Conservation (phyloP, 2,329 filamentous ascomycete genomes). For the Metarhizium robertsii region DNA sequence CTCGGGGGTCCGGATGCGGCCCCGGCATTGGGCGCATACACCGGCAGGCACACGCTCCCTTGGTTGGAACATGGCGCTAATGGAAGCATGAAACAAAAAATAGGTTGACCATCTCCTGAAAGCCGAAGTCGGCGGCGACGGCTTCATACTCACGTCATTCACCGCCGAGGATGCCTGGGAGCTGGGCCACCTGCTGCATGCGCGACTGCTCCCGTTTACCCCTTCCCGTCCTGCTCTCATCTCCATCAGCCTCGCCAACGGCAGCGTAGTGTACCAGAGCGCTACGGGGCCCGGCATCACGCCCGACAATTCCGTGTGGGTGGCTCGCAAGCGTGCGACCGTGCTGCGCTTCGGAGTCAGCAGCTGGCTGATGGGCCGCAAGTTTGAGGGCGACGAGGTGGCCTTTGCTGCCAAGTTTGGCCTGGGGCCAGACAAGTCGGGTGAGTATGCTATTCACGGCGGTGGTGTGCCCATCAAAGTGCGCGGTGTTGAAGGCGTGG, state of each 20-base stretch:
- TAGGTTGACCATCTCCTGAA: slow-evolving; percentile 17
- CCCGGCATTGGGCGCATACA: too few species aligned
- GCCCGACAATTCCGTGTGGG: slow-evolving; percentile 66
- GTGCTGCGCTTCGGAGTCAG: slow-evolving; percentile 62
- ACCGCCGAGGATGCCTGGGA: slow-evolving; percentile 55
- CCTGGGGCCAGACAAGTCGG: slow-evolving; percentile 42
- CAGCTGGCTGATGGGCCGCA: slow-evolving; percentile 63
- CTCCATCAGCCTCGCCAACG: slow-evolving; percentile 53
- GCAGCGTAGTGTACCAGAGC: slow-evolving; percentile 56
- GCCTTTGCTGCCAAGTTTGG: slow-evolving; percentile 57
- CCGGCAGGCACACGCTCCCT: too few species aligned
- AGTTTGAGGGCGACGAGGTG: slow-evolving; percentile 54
- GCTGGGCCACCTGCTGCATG: slow-evolving; percentile 55
- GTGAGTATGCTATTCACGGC: slow-evolving; percentile 67
- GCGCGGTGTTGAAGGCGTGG: slow-evolving; percentile 62
- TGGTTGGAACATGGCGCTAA: not conserved
- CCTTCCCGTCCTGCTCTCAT: slow-evolving; percentile 41
- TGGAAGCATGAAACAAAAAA: not conserved
- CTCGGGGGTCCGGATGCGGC: not conserved
- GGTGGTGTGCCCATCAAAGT: slow-evolving; percentile 68
- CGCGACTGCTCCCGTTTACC: slow-evolving; percentile 46
- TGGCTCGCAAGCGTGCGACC: slow-evolving; percentile 60
- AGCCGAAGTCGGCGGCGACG: slow-evolving; percentile 26
- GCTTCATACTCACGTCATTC: slow-evolving; percentile 42
- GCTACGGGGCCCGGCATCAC: slow-evolving; percentile 56